A percentile compares a stretch with the other conserved stretches of the same genome.
Evolutionary conservation across 1,284 basidiomycete genomes (phyloP).

Genomic region (Termitomyces sp.): DNA sequence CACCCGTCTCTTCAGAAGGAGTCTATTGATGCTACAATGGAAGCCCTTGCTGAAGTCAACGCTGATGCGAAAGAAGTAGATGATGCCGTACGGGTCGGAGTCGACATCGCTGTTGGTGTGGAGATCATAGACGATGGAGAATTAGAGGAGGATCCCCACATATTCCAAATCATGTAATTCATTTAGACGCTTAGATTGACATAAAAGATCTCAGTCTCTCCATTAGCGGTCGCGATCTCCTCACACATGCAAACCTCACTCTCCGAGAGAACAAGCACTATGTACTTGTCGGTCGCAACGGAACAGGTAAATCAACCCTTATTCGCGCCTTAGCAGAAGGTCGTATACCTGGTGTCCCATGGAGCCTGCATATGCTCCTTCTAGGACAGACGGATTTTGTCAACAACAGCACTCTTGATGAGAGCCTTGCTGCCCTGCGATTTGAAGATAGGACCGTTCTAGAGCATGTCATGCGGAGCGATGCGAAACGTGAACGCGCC

Average conservation of each 20-base stretch:
- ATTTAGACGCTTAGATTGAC: conserved; percentile 13
- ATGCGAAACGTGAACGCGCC: conserved; percentile 26
- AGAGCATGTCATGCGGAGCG: conserved; percentile 32
- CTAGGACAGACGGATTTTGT: conserved; percentile 19
- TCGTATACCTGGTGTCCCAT: conserved; percentile 20
- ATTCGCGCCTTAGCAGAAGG: conserved; percentile 22
- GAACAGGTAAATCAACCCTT: conserved; percentile 22
- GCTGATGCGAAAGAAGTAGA: conserved; percentile 81
- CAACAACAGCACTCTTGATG: conserved; percentile 14
- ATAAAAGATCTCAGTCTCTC: conserved; percentile 20
- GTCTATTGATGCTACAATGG: conserved; percentile 81
- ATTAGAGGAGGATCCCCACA: conserved; percentile 51
- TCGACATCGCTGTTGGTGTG: conserved; percentile 49
- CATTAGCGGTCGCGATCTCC: conserved; percentile 19
- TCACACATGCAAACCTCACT: conserved; percentile 18
- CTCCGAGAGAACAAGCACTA: conserved; percentile 21
- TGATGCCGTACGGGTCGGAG: conserved; percentile 66
- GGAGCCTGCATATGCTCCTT: conserved; percentile 19
- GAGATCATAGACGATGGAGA: conserved; percentile 51
- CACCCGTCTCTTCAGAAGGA: conserved; percentile 77
- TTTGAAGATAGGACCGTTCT: conserved; percentile 17
- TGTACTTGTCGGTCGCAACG: conserved; percentile 22
- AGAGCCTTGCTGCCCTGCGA: conserved; percentile 6
- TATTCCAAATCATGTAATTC: neutral
- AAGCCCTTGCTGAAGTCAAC: conserved; percentile 78